Percentiles rank a stretch among this genome's conserved stretches.
Evolutionary conservation across 2,329 filamentous ascomycete genomes (phyloP).

Genomic region (Diplodia mutila): DNA sequence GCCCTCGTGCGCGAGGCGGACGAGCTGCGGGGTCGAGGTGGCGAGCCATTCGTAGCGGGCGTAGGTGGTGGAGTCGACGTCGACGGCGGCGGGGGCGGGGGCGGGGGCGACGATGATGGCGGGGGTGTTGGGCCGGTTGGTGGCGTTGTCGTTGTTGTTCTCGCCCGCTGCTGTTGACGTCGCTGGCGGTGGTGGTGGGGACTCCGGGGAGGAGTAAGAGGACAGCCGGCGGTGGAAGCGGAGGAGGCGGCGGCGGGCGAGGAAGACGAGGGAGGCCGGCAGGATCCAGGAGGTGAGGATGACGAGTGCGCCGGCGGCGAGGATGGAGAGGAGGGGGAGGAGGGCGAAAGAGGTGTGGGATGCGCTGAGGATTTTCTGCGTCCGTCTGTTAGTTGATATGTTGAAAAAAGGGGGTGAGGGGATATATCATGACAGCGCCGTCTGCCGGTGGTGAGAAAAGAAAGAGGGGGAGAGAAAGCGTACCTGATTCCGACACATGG

Average conservation of each 20-base stretch:
- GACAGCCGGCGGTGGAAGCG: background rate
- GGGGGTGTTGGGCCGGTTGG: background rate
- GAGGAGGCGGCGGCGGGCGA: background rate
- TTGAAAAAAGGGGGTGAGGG: too few species aligned
- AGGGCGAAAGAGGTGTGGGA: conserved; percentile 29
- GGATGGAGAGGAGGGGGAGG: conserved; percentile 33
- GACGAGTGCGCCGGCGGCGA: conserved; percentile 30
- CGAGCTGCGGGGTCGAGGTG: conserved; percentile 26
- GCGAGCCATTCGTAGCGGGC: conserved; percentile 29
- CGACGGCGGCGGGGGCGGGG: background rate
- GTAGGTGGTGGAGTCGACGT: conserved; percentile 14
- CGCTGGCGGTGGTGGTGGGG: background rate
- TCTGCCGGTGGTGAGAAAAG: background rate
- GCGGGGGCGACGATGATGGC: background rate
- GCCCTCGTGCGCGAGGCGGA: conserved; percentile 23
- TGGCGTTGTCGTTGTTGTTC: background rate
- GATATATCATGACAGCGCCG: too few species aligned
- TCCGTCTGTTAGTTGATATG: background rate
- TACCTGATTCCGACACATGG: conserved; percentile 16
- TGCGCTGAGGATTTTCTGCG: conserved; percentile 29
- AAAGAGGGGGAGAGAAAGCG: background rate
- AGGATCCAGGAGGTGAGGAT: conserved; percentile 30
- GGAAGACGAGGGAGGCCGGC: background rate
- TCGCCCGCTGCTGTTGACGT: background rate
- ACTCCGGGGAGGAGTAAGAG: background rate